These are phyloP conservation scores for Pavlovales sp. DNA, from an alignment of 208 protist genomes.

Conservation along the genomic window DNA sequence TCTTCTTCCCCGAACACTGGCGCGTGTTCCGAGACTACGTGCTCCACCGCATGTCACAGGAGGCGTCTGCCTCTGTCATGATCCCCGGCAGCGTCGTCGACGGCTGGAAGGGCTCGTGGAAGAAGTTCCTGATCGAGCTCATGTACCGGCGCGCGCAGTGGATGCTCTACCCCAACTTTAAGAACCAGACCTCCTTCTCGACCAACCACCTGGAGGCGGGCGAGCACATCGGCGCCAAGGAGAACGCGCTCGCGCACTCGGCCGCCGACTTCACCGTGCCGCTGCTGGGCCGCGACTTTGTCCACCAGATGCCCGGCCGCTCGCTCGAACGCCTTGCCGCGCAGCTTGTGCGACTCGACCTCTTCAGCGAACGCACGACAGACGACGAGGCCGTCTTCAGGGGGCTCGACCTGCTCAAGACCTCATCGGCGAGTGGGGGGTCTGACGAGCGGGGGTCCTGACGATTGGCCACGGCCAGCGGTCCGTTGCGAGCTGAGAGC, in stretches of 20 bases:
- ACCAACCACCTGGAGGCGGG: slow-evolving; percentile 39
- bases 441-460: no score
- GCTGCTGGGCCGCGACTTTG: background rate
- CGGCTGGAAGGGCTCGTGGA: slow-evolving; percentile 30
- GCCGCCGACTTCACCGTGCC: slow-evolving; percentile 33
- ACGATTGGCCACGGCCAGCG: no score
- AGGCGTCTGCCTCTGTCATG: background rate
- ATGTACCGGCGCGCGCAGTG: background rate
- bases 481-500: no score
- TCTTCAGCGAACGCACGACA: background rate
- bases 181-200: slow-evolving; percentile 25
- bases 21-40: background rate
- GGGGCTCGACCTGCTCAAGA: no score
- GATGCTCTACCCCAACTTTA: slow-evolving; percentile 24
- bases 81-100: slow-evolving; percentile 9
- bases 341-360: background rate
- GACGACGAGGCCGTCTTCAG: no score
- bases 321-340: background rate
- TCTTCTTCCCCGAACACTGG: slow-evolving; percentile 24
- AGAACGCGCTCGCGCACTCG: background rate
- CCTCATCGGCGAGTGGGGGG: no score
- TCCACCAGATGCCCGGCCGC: background rate
- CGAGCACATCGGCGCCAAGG: slow-evolving; percentile 30
- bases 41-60: background rate
- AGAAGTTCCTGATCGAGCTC: slow-evolving; percentile 41